These are phyloP conservation scores for Phtheirospermum japonicum DNA, from an alignment of 257 asterid genomes.

Conservation along the genomic window DNA sequence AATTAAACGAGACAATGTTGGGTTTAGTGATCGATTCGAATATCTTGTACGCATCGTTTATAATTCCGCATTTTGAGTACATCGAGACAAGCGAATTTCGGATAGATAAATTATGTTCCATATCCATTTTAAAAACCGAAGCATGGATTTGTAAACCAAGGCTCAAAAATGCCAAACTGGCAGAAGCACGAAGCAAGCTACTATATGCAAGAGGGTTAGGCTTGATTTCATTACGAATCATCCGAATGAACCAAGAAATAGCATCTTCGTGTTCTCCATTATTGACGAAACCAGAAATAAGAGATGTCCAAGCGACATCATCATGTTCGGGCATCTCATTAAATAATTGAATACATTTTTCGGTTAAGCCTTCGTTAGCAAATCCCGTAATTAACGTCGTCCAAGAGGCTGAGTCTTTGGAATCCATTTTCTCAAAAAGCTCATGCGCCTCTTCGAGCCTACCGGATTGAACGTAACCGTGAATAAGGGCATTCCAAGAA, in stretches of 20 bases:
- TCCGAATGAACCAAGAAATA: conserved; percentile 49
- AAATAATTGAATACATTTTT: conserved; percentile 48
- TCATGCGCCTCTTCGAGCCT: conserved; percentile 65
- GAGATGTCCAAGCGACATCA: conserved; percentile 75
- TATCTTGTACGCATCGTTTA: conserved; percentile 50
- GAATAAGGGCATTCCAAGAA: conserved; percentile 74
- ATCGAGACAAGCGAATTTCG: conserved; percentile 75
- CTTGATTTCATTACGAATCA: conserved; percentile 44
- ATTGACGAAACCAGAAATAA: conserved; percentile 61
- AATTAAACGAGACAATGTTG: conserved; percentile 57
- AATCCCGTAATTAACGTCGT: conserved; percentile 66
- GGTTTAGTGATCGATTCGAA: conserved; percentile 52
- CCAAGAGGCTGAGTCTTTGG: conserved; percentile 72
- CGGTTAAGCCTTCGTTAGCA: conserved; percentile 53
- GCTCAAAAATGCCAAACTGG: conserved; percentile 51
- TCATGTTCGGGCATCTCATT: conserved; percentile 62
- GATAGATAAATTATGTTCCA: conserved; percentile 52
- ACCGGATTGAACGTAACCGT: conserved; percentile 55
- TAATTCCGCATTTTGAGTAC: conserved; percentile 69
- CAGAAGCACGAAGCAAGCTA: conserved; percentile 64
- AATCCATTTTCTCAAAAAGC: conserved; percentile 53
- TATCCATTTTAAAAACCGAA: conserved; percentile 39
- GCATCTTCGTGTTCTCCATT: conserved; percentile 63
- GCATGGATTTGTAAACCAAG: conserved; percentile 71
- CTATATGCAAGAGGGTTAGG: conserved; percentile 63